Percentiles rank a stretch among this genome's conserved stretches.
phyloP scores from a whole-genome alignment of 352 stramenopile genomes.

The Phytopythium vexans region DNA sequence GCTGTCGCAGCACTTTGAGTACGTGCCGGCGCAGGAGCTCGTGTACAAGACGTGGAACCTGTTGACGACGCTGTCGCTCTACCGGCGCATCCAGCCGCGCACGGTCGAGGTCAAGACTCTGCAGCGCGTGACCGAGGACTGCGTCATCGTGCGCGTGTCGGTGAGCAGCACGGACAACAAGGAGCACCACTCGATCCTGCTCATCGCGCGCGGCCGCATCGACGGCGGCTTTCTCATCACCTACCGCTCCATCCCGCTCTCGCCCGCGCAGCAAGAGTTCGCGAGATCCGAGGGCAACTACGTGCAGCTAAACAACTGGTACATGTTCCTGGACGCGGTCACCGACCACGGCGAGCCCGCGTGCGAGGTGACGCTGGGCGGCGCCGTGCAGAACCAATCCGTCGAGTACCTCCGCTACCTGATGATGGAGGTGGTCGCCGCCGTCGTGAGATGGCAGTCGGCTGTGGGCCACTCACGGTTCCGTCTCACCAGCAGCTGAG shows the following conservation, averaged over 20 bases:
- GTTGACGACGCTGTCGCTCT: slow-evolving; percentile 47
- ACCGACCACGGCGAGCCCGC: slow-evolving; percentile 13
- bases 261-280: slow-evolving; percentile 36
- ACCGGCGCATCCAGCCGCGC: slow-evolving; percentile 59
- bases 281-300: slow-evolving; percentile 45
- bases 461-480: slow-evolving; percentile 55
- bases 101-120: slow-evolving; percentile 47
- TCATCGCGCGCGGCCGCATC: slow-evolving; percentile 60
- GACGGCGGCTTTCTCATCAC: slow-evolving; percentile 63
- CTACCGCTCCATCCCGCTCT: slow-evolving; percentile 61
- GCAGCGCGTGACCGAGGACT: slow-evolving; percentile 58
- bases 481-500: slow-evolving; percentile 18
- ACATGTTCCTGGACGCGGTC: slow-evolving; percentile 59
- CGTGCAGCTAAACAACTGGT: slow-evolving; percentile 71
- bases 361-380: slow-evolving; percentile 69
- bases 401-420: slow-evolving; percentile 59
- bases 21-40: slow-evolving; percentile 38
- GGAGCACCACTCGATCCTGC: slow-evolving; percentile 46
- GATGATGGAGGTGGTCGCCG: slow-evolving; percentile 60
- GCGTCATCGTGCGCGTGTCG: slow-evolving; percentile 49
- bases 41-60: slow-evolving; percentile 71
- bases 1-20: slow-evolving; percentile 51
- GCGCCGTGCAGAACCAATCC: slow-evolving; percentile 44
- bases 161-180: slow-evolving; percentile 28
- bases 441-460: slow-evolving; percentile 64